phyloP scores from a whole-genome alignment of 1,139 yeast genomes.

The Geotrichum klebahnii region DNA sequence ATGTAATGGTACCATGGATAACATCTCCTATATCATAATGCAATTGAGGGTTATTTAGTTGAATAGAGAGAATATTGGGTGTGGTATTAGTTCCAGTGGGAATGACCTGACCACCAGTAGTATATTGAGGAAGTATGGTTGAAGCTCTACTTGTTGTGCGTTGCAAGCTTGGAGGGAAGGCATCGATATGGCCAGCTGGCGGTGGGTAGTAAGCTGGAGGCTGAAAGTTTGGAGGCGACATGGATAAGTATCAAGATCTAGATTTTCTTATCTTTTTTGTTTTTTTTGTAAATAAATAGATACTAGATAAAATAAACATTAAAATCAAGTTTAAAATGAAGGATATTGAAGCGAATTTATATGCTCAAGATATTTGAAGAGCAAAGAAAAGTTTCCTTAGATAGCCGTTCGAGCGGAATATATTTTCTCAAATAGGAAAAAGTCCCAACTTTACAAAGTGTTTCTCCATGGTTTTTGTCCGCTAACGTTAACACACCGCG shows the following conservation, averaged over 20 bases:
- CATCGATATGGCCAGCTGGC: slow-evolving; percentile 10
- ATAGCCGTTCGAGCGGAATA: slow-evolving; percentile 4
- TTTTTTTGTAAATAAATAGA: background rate
- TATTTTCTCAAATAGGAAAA: slow-evolving; percentile 1
- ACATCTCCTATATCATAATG: slow-evolving; percentile 16
- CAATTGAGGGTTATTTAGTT: slow-evolving; percentile 2
- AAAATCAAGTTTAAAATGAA: background rate
- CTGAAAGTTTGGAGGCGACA: background rate
- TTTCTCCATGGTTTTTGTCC: slow-evolving; percentile 12
- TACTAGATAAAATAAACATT: background rate
- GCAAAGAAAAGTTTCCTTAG: background rate
- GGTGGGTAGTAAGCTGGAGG: slow-evolving; percentile 19
- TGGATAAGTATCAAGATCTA: background rate
- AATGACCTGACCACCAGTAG: slow-evolving; percentile 4
- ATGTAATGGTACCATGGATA: slow-evolving; percentile 14
- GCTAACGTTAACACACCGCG: slow-evolving; percentile 21
- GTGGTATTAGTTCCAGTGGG: background rate
- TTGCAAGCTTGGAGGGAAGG: slow-evolving; percentile 9
- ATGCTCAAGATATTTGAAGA: background rate
- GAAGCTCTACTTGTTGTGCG: slow-evolving; percentile 14
- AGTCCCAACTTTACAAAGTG: background rate
- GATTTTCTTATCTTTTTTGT: too few relatives aligned
- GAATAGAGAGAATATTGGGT: slow-evolving; percentile 3
- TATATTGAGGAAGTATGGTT: slow-evolving; percentile 14
- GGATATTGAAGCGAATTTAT: background rate